A percentile compares a stretch with the other conserved stretches of the same genome.
Conservation (phyloP, 805 yeast species). For the Cyberlindnera mississippiensis region DNA sequence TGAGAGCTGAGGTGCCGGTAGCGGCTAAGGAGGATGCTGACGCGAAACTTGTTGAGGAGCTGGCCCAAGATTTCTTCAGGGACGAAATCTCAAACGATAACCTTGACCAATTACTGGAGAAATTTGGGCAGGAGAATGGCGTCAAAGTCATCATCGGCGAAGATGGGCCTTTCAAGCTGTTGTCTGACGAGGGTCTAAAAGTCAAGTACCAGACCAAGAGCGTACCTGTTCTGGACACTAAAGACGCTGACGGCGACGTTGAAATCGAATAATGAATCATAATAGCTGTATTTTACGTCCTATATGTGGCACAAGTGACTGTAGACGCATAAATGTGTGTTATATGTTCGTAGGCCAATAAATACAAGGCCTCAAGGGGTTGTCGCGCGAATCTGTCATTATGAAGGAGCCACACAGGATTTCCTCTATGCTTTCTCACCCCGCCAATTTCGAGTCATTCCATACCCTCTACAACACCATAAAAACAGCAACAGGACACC, state of each 20-base stretch:
- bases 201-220: neutral
- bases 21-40: constrained; percentile 2
- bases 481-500: too few species aligned
- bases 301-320: too few species aligned
- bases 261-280: neutral
- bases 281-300: too few species aligned
- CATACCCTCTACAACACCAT: too few species aligned
- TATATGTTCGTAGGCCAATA: too few species aligned
- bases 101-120: constrained; percentile 10
- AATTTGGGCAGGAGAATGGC: constrained; percentile 18
- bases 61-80: constrained; percentile 20
- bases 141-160: constrained; percentile 13
- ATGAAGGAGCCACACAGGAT: neutral
- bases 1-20: constrained; percentile 4
- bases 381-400: too few species aligned
- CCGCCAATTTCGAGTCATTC: neutral
- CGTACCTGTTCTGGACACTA: constrained; percentile 3
- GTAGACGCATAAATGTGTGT: too few species aligned
- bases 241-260: constrained; percentile 11
- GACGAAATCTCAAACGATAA: constrained; percentile 16
- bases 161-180: constrained; percentile 5
- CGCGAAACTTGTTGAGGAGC: constrained; percentile 10
- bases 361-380: too few species aligned
- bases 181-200: constrained; percentile 1
- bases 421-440: neutral